phyloP scores from a whole-genome alignment of 2,329 filamentous ascomycete species.

The Ilyonectria mors-panacis region DNA sequence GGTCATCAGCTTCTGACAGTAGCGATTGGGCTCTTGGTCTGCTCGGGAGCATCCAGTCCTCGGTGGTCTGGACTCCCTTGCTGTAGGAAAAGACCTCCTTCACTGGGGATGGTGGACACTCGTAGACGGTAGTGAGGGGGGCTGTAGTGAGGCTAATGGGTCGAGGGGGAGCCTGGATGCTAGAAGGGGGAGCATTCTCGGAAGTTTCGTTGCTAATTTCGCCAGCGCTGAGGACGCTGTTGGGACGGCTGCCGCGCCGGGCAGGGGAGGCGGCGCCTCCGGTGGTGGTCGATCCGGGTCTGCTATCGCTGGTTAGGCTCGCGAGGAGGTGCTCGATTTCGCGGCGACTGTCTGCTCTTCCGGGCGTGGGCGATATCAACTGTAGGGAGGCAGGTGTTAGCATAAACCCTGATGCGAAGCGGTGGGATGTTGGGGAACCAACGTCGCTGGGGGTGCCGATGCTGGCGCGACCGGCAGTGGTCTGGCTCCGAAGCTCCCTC shows the following conservation, averaged over 20 bases:
- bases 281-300: constrained; percentile 77
- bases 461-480: constrained; percentile 78
- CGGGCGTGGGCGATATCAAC: constrained; percentile 78
- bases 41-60: constrained; percentile 75
- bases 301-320: constrained; percentile 84
- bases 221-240: constrained; percentile 86
- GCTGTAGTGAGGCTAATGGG: constrained; percentile 82
- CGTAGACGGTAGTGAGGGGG: constrained; percentile 82
- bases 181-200: constrained; percentile 67
- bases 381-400: constrained; percentile 37
- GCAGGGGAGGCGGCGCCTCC: constrained; percentile 76
- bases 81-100: constrained; percentile 95
- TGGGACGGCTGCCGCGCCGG: constrained; percentile 81
- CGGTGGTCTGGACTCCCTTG: constrained; percentile 93
- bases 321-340: constrained; percentile 91
- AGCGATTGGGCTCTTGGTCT: constrained; percentile 60
- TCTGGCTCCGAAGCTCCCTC: constrained; percentile 86
- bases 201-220: constrained; percentile 84
- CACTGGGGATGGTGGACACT: constrained; percentile 81
- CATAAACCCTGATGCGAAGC: constrained; percentile 29
- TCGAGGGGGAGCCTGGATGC: constrained; percentile 58
- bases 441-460: constrained; percentile 81
- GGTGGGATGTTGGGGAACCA: constrained; percentile 52
- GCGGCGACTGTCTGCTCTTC: constrained; percentile 77
- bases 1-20: constrained; percentile 73